A percentile compares a stretch with the other conserved stretches of the same genome.
phyloP scores from a whole-genome alignment of 75 land plant species.

The Ceratopteris richardii region DNA sequence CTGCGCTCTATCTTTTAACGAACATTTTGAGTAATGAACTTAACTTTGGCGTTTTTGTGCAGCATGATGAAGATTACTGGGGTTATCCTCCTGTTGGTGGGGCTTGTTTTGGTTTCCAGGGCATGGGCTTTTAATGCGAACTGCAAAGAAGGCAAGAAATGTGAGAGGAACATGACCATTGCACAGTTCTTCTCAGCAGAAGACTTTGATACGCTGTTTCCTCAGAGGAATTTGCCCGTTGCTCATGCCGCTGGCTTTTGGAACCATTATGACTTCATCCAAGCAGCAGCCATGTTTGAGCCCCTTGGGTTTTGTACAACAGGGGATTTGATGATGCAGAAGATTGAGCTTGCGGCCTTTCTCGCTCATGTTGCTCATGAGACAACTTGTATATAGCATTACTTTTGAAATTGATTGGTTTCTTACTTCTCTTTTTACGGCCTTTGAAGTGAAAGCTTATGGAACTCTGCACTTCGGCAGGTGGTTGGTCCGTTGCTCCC shows the following conservation, averaged over 20 bases:
- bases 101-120: too few relatives aligned
- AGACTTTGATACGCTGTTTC: constrained; percentile 69
- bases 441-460: too few relatives aligned
- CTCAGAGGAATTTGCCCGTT: constrained; percentile 60
- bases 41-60: too few relatives aligned
- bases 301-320: constrained; percentile 41
- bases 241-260: constrained; percentile 86
- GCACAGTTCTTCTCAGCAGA: constrained; percentile 51
- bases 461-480: too few relatives aligned
- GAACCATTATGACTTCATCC: constrained; percentile 65
- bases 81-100: too few relatives aligned
- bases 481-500: constrained; percentile 82
- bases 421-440: too few relatives aligned
- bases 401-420: too few relatives aligned
- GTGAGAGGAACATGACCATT: constrained; percentile 43
- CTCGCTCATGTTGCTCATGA: constrained; percentile 84
- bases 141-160: constrained; percentile 8
- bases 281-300: constrained; percentile 48
- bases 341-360: constrained; percentile 70
- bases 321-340: constrained; percentile 32
- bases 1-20: too few relatives aligned
- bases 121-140: too few relatives aligned
- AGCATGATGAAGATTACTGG: too few relatives aligned
- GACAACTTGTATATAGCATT: constrained; percentile 58
- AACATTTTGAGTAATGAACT: too few relatives aligned